Base-by-base conservation (phyloP, 2,329 filamentous ascomycete species). In the Pseudogymnoascus sp. region DNA sequence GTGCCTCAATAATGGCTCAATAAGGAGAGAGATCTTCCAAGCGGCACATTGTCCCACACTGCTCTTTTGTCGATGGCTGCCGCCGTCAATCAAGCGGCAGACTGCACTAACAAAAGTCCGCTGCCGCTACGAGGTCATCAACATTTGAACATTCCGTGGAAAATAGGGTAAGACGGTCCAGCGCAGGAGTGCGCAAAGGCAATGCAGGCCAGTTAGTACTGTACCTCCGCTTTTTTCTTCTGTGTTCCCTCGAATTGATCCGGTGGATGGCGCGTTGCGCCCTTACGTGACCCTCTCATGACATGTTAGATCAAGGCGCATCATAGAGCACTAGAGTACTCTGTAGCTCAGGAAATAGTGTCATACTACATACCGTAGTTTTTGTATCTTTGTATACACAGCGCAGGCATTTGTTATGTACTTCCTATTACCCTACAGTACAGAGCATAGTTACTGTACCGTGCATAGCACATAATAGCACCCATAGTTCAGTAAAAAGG, bases 231-330 rank as follows among this genome's bases (percentile, higher is more conserved):
- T 55, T 55, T 55, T 55, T 52, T 55, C 18, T 55, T 52, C 8
- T 12, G 42, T 52, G 25, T 52, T 55, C 45, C 45, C 45, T 55
- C 27, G 45, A 55, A 55, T 55, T 33, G 45, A 55, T 33, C 45
- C 45, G 27, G 45, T 55, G 45, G 45, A 55, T 55, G 45, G 27
- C 42, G 21, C 42, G 29, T 48, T 27, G 42, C 42, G 45, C 27
- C 45, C 45, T 55, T 55, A 55, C 45, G 45, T 55, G 45, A 55
- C 27, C 27, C 45, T 52, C 45, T 55, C 45, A 55, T 55, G 45
- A 55, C 48, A 55, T 55, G 48, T 55, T 33, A 3, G 48, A 55
- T 29, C 48, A 33, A 55, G 21, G 48, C 48, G 48, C 48, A 55
- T 55, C 48, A 55, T 55, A 55, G 29, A 55, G 5, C 48, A 33